These are phyloP conservation scores for Nicotiana noctiflora DNA, from an alignment of 257 asterid genomes.

Conservation along the genomic window DNA sequence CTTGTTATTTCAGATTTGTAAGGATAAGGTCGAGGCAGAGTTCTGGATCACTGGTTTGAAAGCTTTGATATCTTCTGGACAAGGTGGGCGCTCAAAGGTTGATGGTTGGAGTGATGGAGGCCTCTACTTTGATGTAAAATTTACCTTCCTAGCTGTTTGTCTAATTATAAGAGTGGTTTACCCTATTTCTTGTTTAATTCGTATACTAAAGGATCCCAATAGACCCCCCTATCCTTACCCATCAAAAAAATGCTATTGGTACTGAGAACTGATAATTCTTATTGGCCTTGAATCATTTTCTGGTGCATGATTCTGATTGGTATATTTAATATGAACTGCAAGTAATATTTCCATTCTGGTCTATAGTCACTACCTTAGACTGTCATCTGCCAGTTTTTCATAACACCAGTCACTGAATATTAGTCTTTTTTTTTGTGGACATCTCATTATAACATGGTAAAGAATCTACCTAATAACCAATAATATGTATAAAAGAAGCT, in stretches of 20 bases:
- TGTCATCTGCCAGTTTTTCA: background rate
- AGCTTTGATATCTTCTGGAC: conserved; percentile 70
- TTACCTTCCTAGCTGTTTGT: conserved; percentile 11
- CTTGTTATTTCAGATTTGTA: conserved; percentile 54
- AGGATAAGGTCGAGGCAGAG: conserved; percentile 92
- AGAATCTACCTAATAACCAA: background rate
- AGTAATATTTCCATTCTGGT: background rate
- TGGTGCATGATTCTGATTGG: background rate
- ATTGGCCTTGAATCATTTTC: background rate
- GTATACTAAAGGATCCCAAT: background rate
- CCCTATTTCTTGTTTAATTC: background rate
- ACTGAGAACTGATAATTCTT: background rate
- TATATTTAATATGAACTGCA: background rate
- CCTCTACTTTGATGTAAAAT: conserved; percentile 67
- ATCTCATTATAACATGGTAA: background rate
- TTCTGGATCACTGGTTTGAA: conserved; percentile 85
- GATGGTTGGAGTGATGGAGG: conserved; percentile 95
- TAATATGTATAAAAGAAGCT: background rate
- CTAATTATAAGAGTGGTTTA: background rate
- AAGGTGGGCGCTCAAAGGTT: conserved; percentile 84
- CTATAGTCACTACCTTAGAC: background rate
- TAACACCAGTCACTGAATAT: background rate
- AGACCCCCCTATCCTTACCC: no score
- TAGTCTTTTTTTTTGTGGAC: background rate
- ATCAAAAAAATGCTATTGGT: no score